Evolutionary conservation across 306 rosid species (phyloP).

Genomic region (Argentina anserina): DNA sequence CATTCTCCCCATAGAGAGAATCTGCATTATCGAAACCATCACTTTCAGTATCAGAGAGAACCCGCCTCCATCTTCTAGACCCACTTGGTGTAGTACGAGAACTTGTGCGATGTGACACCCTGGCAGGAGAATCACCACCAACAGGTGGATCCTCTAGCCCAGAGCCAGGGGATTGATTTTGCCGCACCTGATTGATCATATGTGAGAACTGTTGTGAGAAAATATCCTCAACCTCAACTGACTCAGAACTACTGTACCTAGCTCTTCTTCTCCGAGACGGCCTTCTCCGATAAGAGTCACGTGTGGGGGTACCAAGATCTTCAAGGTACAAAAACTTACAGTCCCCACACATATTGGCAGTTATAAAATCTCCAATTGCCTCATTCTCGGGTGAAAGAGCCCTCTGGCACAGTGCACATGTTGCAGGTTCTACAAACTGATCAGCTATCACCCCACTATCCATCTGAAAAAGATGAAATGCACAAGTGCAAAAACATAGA

Average conservation of each 20-base stretch:
- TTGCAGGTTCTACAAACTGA: constrained; percentile 30
- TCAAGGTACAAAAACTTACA: constrained; percentile 85
- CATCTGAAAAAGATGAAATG: constrained; percentile 50
- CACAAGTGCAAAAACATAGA: constrained; percentile 16
- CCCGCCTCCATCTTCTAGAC: constrained; percentile 67
- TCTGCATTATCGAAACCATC: constrained; percentile 67
- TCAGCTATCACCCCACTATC: constrained; percentile 26
- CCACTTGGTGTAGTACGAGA: constrained; percentile 62
- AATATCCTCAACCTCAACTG: constrained; percentile 46
- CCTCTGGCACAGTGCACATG: constrained; percentile 65
- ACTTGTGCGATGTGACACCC: constrained; percentile 50
- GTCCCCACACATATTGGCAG: constrained; percentile 60
- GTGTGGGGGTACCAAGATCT: constrained; percentile 50
- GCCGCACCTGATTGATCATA: constrained; percentile 42
- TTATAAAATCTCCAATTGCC: constrained; percentile 38
- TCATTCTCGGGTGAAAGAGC: constrained; percentile 47
- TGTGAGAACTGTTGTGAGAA: constrained; percentile 50
- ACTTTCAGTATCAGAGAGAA: constrained; percentile 70
- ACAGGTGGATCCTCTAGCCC: constrained; percentile 44
- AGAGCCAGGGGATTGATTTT: constrained; percentile 40
- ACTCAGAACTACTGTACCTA: constrained; percentile 62
- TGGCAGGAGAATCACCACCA: constrained; percentile 43
- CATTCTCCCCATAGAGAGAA: constrained; percentile 68
- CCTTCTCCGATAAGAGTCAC: constrained; percentile 31
- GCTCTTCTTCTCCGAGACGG: constrained; percentile 53